Conservation (phyloP, 176 grass and related monocot genomes). For the Triticum urartu region DNA sequence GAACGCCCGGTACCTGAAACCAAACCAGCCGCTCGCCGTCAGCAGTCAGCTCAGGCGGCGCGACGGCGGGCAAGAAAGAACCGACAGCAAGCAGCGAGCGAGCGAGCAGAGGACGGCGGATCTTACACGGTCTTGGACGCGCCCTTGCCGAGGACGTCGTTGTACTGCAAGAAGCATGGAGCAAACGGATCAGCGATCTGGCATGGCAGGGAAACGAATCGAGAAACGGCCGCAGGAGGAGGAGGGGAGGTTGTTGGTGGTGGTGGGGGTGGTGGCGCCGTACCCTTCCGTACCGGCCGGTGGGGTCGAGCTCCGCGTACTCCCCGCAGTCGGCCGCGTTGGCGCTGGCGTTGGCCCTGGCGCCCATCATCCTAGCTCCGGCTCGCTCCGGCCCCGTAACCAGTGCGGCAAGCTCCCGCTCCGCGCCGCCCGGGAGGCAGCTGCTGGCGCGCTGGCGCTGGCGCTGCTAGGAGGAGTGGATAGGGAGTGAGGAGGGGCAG, state of each 20-base stretch:
- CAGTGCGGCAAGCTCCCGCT: not conserved
- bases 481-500: slow-evolving; percentile 12
- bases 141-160: slow-evolving; percentile 89
- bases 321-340: slow-evolving; percentile 44
- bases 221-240: slow-evolving; percentile 24
- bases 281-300: slow-evolving; percentile 96
- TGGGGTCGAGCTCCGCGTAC: slow-evolving; percentile 88
- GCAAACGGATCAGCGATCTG: slow-evolving; percentile 28
- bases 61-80: not conserved
- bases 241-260: not conserved
- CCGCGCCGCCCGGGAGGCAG: slow-evolving; percentile 5
- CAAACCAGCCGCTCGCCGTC: not conserved
- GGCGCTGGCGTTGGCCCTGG: slow-evolving; percentile 18
- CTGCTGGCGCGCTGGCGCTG: not conserved
- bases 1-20: slow-evolving; percentile 77
- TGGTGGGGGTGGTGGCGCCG: slow-evolving; percentile 4
- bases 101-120: not conserved
- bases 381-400: not conserved
- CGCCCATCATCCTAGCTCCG: slow-evolving; percentile 57
- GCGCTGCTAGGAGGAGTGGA: slow-evolving; percentile 19
- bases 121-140: slow-evolving; percentile 98
- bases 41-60: slow-evolving; percentile 3
- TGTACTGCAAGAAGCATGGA: slow-evolving; percentile 48
- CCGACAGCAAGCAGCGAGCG: not conserved
- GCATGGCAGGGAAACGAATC: not conserved